A percentile compares a stretch with the other conserved stretches of the same genome.
Evolutionary conservation across 306 rosid genomes (phyloP).

Genomic region (Prunus padus): DNA sequence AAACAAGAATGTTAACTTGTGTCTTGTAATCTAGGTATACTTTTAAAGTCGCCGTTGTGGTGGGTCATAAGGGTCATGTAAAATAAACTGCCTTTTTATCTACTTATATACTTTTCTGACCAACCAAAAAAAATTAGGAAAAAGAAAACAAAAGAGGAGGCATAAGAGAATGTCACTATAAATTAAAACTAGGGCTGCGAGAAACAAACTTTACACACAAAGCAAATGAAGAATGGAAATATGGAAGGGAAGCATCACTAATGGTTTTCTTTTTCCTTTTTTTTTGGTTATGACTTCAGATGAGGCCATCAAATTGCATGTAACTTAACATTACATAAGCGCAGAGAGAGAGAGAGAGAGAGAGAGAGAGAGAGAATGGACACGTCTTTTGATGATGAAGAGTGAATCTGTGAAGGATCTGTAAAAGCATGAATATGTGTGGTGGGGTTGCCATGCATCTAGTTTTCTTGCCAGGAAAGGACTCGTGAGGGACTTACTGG

Average conservation of each 20-base stretch:
- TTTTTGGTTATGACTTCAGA: not conserved
- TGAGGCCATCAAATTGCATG: not conserved
- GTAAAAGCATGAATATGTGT: constrained; percentile 8
- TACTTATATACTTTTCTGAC: not conserved
- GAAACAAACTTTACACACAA: not conserved
- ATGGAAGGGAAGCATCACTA: not conserved
- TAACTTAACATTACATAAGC: not conserved
- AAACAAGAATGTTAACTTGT: not conserved
- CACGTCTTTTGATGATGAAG: constrained; percentile 27
- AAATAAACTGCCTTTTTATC: not conserved
- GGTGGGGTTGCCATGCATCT: constrained; percentile 26
- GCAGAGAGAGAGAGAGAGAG: not conserved
- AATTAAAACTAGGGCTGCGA: not conserved
- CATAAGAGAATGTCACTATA: not conserved
- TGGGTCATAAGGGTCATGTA: not conserved
- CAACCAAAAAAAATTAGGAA: not conserved
- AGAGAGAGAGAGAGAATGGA: not conserved
- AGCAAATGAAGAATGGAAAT: not conserved
- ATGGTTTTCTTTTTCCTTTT: not conserved
- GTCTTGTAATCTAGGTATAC: not conserved
- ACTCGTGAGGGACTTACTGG: constrained; percentile 18
- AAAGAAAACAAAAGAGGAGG: not conserved
- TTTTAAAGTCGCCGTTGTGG: not conserved
- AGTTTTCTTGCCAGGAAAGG: constrained; percentile 24
- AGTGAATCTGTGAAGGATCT: constrained; percentile 16